Base-by-base conservation (phyloP, 192 early-diverging fungal species). In the Funneliformis geosporum region DNA sequence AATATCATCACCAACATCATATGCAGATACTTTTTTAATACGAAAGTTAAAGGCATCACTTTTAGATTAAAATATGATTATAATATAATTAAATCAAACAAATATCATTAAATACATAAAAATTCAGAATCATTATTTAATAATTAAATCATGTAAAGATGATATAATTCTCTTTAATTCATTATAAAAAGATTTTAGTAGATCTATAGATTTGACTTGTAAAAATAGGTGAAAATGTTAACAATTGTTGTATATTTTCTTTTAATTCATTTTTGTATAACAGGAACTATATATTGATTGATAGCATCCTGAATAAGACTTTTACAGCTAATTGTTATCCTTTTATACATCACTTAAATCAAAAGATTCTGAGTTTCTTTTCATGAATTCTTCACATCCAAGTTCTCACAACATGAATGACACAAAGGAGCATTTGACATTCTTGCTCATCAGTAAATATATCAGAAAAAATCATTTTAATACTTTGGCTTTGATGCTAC, bases 391-490 rank as follows among this genome's bases (percentile, higher is more conserved):
- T 27, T 73, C 3, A 16, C 3, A 61, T 73, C 55, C 75, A 82
- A 12, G 61, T 79, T 71, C 65, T n/a, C 39, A 82, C 68, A 8
- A 46, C 43, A 28, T 82, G 69, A 50, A 77, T 7, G 18, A 70
- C 65, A 28, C 28, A 82, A 66, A 71, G 62, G 7, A 82, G 55
- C n/a, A 82, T 28, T 8, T 78, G 7, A n/a, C 76, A 82, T 21
- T 73, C 28, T 46, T 82, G 68, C 38, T 73, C 16, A 43, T 21
- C 68, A 6, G 21, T 33, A 23, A 0, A n/a, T 14, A 77, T 25
- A 61, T 60, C 39, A 0, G 66, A 38, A 71, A 33, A 33, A 33
- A 2, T 33, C 33, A 2, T 33, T 33, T 33, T 33, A 33, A 33
- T 33, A 33, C 33, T 33, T 33, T 33, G 2, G 33, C 33, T 2